Percentiles rank a stretch among this genome's conserved stretches.
Evolutionary conservation across 805 yeast species (phyloP).

Genomic region (Lipomyces spencermartinsiae): DNA sequence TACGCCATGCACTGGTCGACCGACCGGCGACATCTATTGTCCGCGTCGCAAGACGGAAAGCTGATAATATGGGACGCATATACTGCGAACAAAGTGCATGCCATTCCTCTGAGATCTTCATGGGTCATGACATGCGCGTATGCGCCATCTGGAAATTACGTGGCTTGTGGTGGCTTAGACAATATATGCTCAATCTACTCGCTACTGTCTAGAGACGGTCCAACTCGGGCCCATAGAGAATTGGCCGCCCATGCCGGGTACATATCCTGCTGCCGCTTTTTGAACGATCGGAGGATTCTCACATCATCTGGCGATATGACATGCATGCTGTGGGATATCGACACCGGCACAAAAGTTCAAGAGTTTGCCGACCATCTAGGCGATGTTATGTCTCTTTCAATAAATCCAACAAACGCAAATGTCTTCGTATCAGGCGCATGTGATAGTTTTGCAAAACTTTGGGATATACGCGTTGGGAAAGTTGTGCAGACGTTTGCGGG

Average conservation of each 20-base stretch:
- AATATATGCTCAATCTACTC: constrained; percentile 77
- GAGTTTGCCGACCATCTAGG: constrained; percentile 52
- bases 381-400: constrained; percentile 59
- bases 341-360: constrained; percentile 55
- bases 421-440: constrained; percentile 73
- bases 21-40: constrained; percentile 64
- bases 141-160: constrained; percentile 67
- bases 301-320: constrained; percentile 87
- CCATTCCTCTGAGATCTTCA: constrained; percentile 73
- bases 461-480: constrained; percentile 72
- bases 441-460: constrained; percentile 72
- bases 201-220: constrained; percentile 32
- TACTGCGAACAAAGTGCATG: constrained; percentile 72
- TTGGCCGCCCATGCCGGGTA: constrained; percentile 76
- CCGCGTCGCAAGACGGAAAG: constrained; percentile 88
- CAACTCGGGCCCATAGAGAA: constrained; percentile 34
- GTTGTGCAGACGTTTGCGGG: constrained; percentile 52
- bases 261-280: constrained; percentile 73
- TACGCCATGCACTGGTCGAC: constrained; percentile 71
- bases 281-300: constrained; percentile 60
- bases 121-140: constrained; percentile 81
- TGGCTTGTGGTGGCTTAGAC: constrained; percentile 84
- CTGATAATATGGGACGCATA: constrained; percentile 82
- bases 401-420: constrained; percentile 66
- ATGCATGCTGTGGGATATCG: constrained; percentile 78